A percentile compares a stretch with the other conserved stretches of the same genome.
These are phyloP conservation scores for Talaromyces islandicus DNA, from an alignment of 2,329 filamentous ascomycete genomes.

Conservation along the genomic window DNA sequence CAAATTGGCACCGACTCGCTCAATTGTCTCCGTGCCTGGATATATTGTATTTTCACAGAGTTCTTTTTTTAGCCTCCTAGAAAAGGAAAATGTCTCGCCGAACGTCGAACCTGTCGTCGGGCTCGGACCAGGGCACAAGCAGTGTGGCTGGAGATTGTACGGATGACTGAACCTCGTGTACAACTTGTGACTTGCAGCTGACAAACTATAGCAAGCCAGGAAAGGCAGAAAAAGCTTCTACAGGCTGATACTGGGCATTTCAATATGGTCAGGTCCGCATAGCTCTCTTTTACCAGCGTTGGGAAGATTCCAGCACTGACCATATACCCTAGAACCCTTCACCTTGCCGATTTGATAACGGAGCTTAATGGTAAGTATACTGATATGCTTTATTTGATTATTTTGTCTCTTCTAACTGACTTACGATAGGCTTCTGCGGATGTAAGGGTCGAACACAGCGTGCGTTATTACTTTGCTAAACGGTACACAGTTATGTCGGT, in stretches of 20 bases:
- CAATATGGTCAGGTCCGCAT: conserved; percentile 43
- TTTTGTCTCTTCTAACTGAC: background rate
- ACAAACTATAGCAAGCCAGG: conserved; percentile 29
- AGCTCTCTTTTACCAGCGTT: background rate
- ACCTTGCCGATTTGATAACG: conserved; percentile 46
- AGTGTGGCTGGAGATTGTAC: conserved; percentile 19
- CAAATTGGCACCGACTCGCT: background rate
- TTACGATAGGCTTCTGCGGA: conserved; percentile 42
- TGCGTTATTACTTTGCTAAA: background rate
- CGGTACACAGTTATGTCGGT: conserved; percentile 70
- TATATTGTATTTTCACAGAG: background rate
- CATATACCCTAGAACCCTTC: conserved; percentile 35
- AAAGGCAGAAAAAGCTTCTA: conserved; percentile 46
- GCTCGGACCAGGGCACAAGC: conserved; percentile 27
- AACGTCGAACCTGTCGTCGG: conserved; percentile 22
- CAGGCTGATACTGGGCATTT: conserved; percentile 45
- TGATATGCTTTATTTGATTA: background rate
- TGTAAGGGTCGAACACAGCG: conserved; percentile 25
- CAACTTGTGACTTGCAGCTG: conserved; percentile 12
- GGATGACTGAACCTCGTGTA: conserved; percentile 13
- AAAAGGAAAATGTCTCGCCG: conserved; percentile 32
- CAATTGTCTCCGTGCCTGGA: background rate
- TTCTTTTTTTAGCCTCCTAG: background rate
- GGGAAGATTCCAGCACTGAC: background rate
- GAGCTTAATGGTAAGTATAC: conserved; percentile 41